Percentiles rank a stretch among this genome's conserved stretches.
Conservation (phyloP, 768 basidiomycete species). For the Tylopilus subfusipes region DNA sequence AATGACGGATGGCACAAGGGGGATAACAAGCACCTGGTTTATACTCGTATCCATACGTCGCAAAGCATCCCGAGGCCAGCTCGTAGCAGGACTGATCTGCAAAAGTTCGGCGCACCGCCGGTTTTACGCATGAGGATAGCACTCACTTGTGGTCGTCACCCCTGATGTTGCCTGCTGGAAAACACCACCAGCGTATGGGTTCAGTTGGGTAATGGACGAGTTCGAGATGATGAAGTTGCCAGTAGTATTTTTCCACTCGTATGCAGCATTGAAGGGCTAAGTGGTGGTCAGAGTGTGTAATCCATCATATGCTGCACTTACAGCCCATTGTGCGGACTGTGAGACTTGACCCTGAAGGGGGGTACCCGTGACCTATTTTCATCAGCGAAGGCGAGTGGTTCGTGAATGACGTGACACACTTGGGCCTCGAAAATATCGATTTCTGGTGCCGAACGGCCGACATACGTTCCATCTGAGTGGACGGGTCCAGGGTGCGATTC, state of each 20-base stretch:
- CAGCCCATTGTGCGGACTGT: constrained; percentile 80
- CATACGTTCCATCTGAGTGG: constrained; percentile 70
- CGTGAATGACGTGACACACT: constrained; percentile 33
- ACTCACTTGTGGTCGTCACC: constrained; percentile 55
- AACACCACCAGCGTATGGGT: constrained; percentile 69
- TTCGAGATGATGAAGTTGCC: constrained; percentile 58
- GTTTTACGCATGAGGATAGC: background rate
- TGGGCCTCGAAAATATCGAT: constrained; percentile 90
- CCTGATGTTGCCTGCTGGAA: constrained; percentile 84
- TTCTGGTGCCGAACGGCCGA: constrained; percentile 82
- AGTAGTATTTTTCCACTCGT: constrained; percentile 64
- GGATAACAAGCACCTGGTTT: constrained; percentile 47
- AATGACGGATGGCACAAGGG: background rate
- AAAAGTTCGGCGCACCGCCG: background rate
- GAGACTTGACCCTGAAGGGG: constrained; percentile 60
- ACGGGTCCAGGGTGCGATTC: constrained; percentile 88
- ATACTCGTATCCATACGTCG: constrained; percentile 82
- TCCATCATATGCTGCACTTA: constrained; percentile 35
- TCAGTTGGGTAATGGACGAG: constrained; percentile 47
- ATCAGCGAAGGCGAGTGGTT: background rate
- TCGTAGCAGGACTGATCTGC: constrained; percentile 70
- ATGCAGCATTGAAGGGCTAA: constrained; percentile 75
- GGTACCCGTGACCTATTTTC: constrained; percentile 35
- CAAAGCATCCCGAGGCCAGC: constrained; percentile 47
- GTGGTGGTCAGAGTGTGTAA: constrained; percentile 9